These are phyloP conservation scores for Pythium vanterpoolii DNA, from an alignment of 352 stramenopile genomes.

Conservation along the genomic window DNA sequence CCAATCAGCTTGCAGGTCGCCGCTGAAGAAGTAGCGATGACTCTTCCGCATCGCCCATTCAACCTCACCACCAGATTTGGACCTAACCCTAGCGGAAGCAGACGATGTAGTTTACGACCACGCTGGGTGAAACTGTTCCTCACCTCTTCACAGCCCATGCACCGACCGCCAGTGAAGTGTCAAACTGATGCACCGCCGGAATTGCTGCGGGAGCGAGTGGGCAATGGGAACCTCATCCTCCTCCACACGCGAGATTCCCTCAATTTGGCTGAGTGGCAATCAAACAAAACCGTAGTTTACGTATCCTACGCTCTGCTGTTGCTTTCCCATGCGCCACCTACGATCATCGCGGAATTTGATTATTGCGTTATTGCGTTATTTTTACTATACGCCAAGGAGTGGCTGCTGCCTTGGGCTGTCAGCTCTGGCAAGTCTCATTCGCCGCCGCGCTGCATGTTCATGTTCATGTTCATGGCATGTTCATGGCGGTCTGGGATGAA, in stretches of 20 bases:
- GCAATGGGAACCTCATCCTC: too few relatives aligned
- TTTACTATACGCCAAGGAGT: background rate
- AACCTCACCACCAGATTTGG: slow-evolving; percentile 38
- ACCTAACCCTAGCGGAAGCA: slow-evolving; percentile 26
- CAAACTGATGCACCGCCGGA: slow-evolving; percentile 23
- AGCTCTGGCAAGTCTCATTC: too few relatives aligned
- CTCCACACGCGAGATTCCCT: too few relatives aligned
- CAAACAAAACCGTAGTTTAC: too few relatives aligned
- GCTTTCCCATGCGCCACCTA: too few relatives aligned
- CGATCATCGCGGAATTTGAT: too few relatives aligned
- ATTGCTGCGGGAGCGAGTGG: background rate
- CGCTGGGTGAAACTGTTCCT: slow-evolving; percentile 13
- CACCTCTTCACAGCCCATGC: slow-evolving; percentile 14
- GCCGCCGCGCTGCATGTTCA: background rate
- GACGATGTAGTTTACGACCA: slow-evolving; percentile 20
- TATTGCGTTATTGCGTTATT: too few relatives aligned
- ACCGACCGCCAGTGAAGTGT: slow-evolving; percentile 15
- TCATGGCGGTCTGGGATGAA: background rate
- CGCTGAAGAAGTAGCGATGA: slow-evolving; percentile 22
- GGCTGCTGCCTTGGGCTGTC: too few relatives aligned
- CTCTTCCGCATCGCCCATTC: slow-evolving; percentile 23
- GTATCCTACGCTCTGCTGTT: too few relatives aligned
- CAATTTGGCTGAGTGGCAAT: too few relatives aligned
- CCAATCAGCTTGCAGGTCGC: slow-evolving; percentile 18
- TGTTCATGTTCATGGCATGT: too few relatives aligned